Percentiles rank a stretch among this genome's conserved stretches.
These are phyloP conservation scores for Mortierella polycephala DNA, from an alignment of 371 early-diverging fungal genomes.

Conservation along the genomic window DNA sequence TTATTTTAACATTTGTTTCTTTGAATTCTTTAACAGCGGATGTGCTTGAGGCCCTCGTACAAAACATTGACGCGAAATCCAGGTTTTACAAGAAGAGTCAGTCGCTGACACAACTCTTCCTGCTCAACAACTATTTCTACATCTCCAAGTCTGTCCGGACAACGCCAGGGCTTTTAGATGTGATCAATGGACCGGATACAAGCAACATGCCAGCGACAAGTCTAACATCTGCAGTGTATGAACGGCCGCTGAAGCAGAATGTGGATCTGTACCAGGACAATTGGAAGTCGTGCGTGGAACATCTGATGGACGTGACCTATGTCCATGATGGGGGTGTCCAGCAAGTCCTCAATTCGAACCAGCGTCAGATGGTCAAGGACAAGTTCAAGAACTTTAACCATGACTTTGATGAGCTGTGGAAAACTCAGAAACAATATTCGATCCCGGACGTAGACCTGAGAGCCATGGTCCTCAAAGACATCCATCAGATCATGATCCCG, in stretches of 20 bases:
- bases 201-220: slow-evolving; percentile 8
- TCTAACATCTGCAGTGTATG: slow-evolving; percentile 64
- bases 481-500: slow-evolving; percentile 79
- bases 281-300: slow-evolving; percentile 80
- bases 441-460: slow-evolving; percentile 87
- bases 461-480: slow-evolving; percentile 75
- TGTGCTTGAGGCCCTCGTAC: slow-evolving; percentile 69
- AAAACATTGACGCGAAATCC: slow-evolving; percentile 73
- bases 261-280: slow-evolving; percentile 73
- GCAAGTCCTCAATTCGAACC: slow-evolving; percentile 71
- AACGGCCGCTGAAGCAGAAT: slow-evolving; percentile 69
- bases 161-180: slow-evolving; percentile 63
- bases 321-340: slow-evolving; percentile 74
- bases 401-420: slow-evolving; percentile 82
- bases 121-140: slow-evolving; percentile 87
- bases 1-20: slow-evolving; percentile 2
- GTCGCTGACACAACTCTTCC: slow-evolving; percentile 71
- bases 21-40: slow-evolving; percentile 54
- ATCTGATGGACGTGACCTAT: slow-evolving; percentile 79
- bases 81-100: slow-evolving; percentile 82
- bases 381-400: slow-evolving; percentile 88
- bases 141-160: slow-evolving; percentile 74
- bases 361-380: slow-evolving; percentile 81
- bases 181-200: slow-evolving; percentile 58
- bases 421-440: slow-evolving; percentile 78